A percentile compares a stretch with the other conserved stretches of the same genome.
These are phyloP conservation scores for Rhodotorula taiwanensis DNA, from an alignment of 768 basidiomycete genomes.

Conservation along the genomic window DNA sequence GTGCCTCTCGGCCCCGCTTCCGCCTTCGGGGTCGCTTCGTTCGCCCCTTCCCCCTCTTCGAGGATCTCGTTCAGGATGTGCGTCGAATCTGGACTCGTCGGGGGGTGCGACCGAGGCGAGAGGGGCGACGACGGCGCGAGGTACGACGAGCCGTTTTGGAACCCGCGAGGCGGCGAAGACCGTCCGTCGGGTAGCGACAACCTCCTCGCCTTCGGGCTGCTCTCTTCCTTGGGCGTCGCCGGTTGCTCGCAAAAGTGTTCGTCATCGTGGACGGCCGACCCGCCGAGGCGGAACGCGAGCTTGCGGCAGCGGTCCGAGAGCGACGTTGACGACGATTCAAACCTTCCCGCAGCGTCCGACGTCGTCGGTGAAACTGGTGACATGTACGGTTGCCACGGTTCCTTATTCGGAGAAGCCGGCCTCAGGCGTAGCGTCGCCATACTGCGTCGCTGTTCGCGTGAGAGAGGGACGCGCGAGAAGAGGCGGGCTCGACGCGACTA, in stretches of 20 bases:
- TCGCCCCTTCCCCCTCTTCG: constrained; percentile 16
- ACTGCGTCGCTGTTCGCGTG: too few species aligned
- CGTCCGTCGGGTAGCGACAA: too few species aligned
- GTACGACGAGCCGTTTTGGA: background rate
- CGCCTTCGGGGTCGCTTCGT: background rate
- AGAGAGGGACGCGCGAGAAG: too few species aligned
- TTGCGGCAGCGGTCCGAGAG: constrained; percentile 23
- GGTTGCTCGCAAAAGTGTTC: background rate
- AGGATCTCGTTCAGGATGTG: constrained; percentile 20
- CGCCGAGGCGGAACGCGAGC: constrained; percentile 22
- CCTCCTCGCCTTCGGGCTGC: background rate
- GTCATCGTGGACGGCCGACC: constrained; percentile 12
- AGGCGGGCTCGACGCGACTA: too few species aligned
- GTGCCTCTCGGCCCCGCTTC: background rate
- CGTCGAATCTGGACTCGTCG: constrained; percentile 10
- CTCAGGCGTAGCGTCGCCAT: constrained; percentile 10
- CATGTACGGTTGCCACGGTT: constrained; percentile 14
- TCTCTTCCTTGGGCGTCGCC: background rate
- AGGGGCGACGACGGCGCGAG: constrained; percentile 13
- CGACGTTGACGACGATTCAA: background rate
- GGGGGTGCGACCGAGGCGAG: constrained; percentile 9
- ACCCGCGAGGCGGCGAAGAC: too few species aligned
- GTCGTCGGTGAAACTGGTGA: background rate
- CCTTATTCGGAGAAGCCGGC: background rate
- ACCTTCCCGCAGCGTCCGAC: background rate